Evolutionary conservation across 176 grass and related monocot genomes (phyloP), one percentile per base, ranked within the genome.

Genomic region (Saccharum spontaneum): DNA sequence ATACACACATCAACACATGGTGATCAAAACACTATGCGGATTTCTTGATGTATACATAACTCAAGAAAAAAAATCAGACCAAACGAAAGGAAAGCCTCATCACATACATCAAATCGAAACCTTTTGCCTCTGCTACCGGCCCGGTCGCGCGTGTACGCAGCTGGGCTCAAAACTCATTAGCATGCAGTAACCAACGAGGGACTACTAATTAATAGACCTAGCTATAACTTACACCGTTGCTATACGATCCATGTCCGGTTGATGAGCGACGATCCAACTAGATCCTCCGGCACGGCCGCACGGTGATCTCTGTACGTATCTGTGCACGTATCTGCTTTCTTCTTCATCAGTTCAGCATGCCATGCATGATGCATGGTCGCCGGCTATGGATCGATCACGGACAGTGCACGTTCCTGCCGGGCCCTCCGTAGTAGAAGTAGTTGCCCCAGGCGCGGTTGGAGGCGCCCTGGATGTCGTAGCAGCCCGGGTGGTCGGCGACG

Each of bases 361-460:
- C 15, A 17, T 55, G 52, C 15, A 52, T 17, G 48, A 45, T 49
- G 46, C 46, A 49, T 49, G 46, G 46, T 49, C 46, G 46, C 3
- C 14, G 46, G 10, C 44, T 1, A 6, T 37, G 37, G 2, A 50
- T 49, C 4, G 1, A 3, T 33, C 79, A 90, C 0, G 89, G 85
- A 36, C 94, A 97, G 16, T 75, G 90, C 14, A 93, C 82, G 79
- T 94, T 94, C 52, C 90, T 77, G 30, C 94, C 94, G 0, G 94
- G 92, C 2, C 94, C 94, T 23, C 94, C 94, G 75, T 97, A 97
- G 87, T 94, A 97, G 84, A 97, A 97, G 77, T 97, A 97, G 63
- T 76, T 82, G 0, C 94, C 92, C 94, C 94, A 97, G 0, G 83
- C 87, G 48, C 83, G 67, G 71, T 90, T 97, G 23, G 14, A 80